Evolutionary conservation across 2,329 filamentous ascomycete genomes (phyloP), one percentile per base, ranked within the genome.

Genomic region (Alternaria atra): DNA sequence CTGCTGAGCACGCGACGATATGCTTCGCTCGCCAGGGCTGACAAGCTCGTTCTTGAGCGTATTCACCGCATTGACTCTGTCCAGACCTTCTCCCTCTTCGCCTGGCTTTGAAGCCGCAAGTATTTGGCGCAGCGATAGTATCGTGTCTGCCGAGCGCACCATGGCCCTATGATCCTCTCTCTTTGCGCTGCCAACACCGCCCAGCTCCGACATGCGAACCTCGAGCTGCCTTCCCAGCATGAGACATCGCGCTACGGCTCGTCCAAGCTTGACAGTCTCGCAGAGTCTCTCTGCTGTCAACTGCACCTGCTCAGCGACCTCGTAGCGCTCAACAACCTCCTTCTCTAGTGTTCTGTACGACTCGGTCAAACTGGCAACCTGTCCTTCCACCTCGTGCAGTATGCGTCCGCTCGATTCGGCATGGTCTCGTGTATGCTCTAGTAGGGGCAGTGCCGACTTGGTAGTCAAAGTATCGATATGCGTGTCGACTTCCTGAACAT

Each of bases 401-500:
- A 98, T 90, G 54, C 84, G 85, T 52, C 86, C 84, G 67, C 91
- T 93, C 2, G 93, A 89, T 32, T 88, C 85, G 13, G 89, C 91
- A 77, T 95, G 91, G 43, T 87, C 82, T 61, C 89, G 85, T 3
- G 94, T 96, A 78, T 97, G 86, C 30, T 89, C 83, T 20, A 99
- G 86, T 29, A 99, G 57, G 8, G 93, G 91, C 0, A 94, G 82
- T 3, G 95, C 93, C 29, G 90, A 91, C 65, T 91, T 90, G 2
- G 93, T 95, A 6, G 94, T 96, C 40, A 98, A 86, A 4, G 88
- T 87, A 78, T 99, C 93, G 65, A 99, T 97, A 76, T 97, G 93
- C 0, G 94, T 97, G 80, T 98, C 94, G 67, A 99, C 91, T 80
- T 98, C 95, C 77, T 98, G 95, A 3, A 95, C 90, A 80, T 99